Evolutionary conservation across 352 stramenopile species (phyloP).

Genomic region (Pythium apleroticum): DNA sequence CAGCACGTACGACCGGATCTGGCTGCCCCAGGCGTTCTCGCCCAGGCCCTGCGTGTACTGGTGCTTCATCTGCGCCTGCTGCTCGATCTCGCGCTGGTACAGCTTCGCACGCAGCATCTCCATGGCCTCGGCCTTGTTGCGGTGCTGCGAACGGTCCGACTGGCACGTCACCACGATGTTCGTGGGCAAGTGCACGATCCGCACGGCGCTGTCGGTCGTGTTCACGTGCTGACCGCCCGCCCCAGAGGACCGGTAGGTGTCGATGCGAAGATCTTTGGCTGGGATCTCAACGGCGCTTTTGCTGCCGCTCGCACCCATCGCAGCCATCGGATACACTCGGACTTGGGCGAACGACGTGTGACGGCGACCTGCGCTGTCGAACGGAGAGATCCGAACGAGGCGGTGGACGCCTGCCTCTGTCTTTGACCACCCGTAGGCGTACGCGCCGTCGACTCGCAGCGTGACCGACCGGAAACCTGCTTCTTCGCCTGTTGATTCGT

Average conservation of each 20-base stretch:
- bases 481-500: constrained; percentile 84
- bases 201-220: constrained; percentile 95
- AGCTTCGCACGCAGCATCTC: constrained; percentile 77
- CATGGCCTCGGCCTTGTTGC: constrained; percentile 94
- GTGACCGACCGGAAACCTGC: constrained; percentile 68
- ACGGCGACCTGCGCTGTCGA: constrained; percentile 91
- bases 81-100: constrained; percentile 65
- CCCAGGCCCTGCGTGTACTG: constrained; percentile 63
- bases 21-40: constrained; percentile 75
- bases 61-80: constrained; percentile 46
- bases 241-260: constrained; percentile 92
- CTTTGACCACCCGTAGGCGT: constrained; percentile 93
- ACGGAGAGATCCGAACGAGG: constrained; percentile 94
- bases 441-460: constrained; percentile 57
- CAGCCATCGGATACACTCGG: constrained; percentile 66
- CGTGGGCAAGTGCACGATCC: constrained; percentile 94
- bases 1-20: constrained; percentile 98
- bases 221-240: constrained; percentile 97
- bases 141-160: constrained; percentile 92
- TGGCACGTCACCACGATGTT: constrained; percentile 94
- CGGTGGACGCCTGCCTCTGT: constrained; percentile 95
- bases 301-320: constrained; percentile 20
- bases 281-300: constrained; percentile 57
- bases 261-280: constrained; percentile 91
- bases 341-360: constrained; percentile 96